phyloP scores from a whole-genome alignment of 1,284 basidiomycete species.

The Apiotrichum siamense region DNA sequence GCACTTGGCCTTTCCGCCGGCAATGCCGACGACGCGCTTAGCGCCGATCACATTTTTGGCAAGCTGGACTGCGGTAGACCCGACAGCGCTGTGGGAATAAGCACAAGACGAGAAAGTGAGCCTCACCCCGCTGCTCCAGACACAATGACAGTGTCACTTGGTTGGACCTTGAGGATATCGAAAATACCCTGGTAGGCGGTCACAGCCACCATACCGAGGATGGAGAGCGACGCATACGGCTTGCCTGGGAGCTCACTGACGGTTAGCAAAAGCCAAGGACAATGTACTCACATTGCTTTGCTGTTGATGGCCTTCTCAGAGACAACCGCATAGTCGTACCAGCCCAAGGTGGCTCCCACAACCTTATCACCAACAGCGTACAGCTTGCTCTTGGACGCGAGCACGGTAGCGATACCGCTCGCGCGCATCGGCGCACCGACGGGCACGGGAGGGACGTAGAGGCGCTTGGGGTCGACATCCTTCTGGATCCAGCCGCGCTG shows the following conservation, averaged over 20 bases:
- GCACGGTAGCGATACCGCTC: constrained; percentile 20
- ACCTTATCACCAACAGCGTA: constrained; percentile 31
- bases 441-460: constrained; percentile 22
- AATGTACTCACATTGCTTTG: constrained; percentile 10
- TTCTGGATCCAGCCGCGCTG: constrained; percentile 35
- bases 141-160: constrained; percentile 40
- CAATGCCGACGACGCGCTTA: constrained; percentile 51
- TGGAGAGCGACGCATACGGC: constrained; percentile 24
- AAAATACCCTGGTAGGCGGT: constrained; percentile 43
- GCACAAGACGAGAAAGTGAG: background rate
- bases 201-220: constrained; percentile 30
- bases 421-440: constrained; percentile 26
- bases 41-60: constrained; percentile 48
- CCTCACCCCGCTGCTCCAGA: constrained; percentile 25
- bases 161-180: constrained; percentile 41
- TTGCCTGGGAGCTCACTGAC: constrained; percentile 12
- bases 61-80: constrained; percentile 36
- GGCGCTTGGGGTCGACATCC: constrained; percentile 19
- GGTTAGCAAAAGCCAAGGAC: background rate
- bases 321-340: constrained; percentile 36
- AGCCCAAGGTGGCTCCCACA: constrained; percentile 15
- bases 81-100: constrained; percentile 26
- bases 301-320: constrained; percentile 1
- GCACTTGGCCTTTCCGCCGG: constrained; percentile 51
- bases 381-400: constrained; percentile 23